Evolutionary conservation across 169 alveolate species (phyloP), one percentile per base, ranked within the genome.

Genomic region (Eimeria tenella): DNA sequence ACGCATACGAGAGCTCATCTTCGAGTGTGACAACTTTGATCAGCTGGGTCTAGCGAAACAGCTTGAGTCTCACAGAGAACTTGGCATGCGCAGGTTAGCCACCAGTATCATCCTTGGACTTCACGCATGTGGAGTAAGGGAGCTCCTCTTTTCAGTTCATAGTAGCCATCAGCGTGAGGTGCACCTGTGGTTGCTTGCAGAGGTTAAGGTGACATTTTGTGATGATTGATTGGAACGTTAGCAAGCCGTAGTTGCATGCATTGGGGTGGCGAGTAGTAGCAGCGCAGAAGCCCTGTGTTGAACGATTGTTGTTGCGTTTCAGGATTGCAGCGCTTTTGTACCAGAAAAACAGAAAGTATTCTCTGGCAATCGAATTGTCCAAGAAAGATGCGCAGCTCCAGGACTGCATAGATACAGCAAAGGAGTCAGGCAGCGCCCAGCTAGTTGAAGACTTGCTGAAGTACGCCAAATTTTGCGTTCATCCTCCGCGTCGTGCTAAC

Each of bases 21-120:
- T 96, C 90, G 98, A 98, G 74, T 98, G 97, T 86, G 99, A 99
- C 83, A 98, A 97, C 95, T 99, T 98, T 96, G 99, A 99, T 94
- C 99, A 99, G 96, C 97, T 98, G 50, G 97, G 98, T 9, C 96
- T 99, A 42, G 97, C 95, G 53, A 86, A 82, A 86, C 65, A 79
- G 71, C 86, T 98, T 60, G 99, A 99, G 97, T 97, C 97, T 86
- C 99, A 99, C 96, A 98, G 97, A 77, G 98, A 99, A 68, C 97
- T 98, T 71, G 99, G 99, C 96, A 98, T 99, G 99, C 98, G 99
- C 95, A 96, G 99, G 96, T 98, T 98, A 42, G 99, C 99, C 77
- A 99, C 99, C 52, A 21, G 42, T 75, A n/a, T 10, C 65, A 6
- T 31, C 4, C 42, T 31, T 31, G 42, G 42, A 95, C 97, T 89